Evolutionary conservation across 2,329 filamentous ascomycete genomes (phyloP), one percentile per base, ranked within the genome.

Genomic region (Talaromyces islandicus): DNA sequence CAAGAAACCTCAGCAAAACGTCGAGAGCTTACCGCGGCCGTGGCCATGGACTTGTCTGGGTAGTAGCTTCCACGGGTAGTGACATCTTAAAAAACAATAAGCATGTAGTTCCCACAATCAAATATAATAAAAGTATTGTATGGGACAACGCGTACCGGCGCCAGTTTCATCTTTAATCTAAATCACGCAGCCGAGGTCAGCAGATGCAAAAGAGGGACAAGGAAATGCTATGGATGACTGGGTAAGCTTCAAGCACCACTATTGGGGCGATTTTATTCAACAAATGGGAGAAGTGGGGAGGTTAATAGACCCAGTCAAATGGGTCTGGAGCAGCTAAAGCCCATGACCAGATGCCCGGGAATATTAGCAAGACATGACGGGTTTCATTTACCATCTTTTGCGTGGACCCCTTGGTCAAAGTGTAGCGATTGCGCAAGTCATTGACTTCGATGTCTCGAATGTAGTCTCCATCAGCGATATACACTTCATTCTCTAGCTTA

Each of bases 131-230:
- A 58, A 74, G 70, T 74, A 76, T 77, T 74, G 68, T 66, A 68
- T 67, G 67, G 69, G 69, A 63, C 69, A 75, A 75, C 82, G 86
- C 92, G 88, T 99, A 99, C 94, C 94, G 84, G 94, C 93, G 85
- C 94, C 94, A 88, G 93, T 97, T 73, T 97, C 91, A 82, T 97
- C 93, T 88, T 96, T 96, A 73, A 99, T 99, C 94, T 99, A 92
- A 71, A 90, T 86, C 87, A 94, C 85, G 87, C 83, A 88, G 79
- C 79, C 80, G 83, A 88, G 86, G 92, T 97, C 87, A 97, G 92
- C 91, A 94, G 86, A 87, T 91, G 90, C 85, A 88, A 90, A 86
- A 86, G 86, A 88, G 85, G 83, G 81, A 75, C 76, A 67, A 69
- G 67, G 63, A 70, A 63, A 75, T 77, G 85, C 87, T 89, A 85